Evolutionary conservation across 2,329 filamentous ascomycete species (phyloP), one percentile per base, ranked within the genome.

Genomic region (Pestalotiopsis sp.): DNA sequence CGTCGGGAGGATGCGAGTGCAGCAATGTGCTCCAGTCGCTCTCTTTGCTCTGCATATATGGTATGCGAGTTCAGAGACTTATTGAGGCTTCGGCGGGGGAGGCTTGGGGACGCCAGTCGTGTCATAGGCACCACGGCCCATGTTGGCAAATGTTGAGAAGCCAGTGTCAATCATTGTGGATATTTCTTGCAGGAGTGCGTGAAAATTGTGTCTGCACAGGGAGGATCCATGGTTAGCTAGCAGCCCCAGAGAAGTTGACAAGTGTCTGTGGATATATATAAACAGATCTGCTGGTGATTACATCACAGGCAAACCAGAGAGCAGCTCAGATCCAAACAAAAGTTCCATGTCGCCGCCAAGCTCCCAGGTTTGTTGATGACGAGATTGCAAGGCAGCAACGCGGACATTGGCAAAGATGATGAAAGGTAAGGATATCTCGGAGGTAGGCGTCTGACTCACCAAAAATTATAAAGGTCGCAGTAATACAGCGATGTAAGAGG

Each of bases 61-160:
- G 67, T 38, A 66, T 41, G 61, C 41, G 57, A 56, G 41, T 63
- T 31, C 27, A 23, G 31, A 65, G 64, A 65, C 68, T 78, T 78
- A 79, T 75, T 68, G 73, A 52, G 77, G 77, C 77, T 77, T 77
- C 20, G 77, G 77, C 67, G 77, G 76, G 39, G 77, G 76, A 68
- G 77, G 77, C 73, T 79, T 79, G 58, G 77, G 76, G 56, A 78
- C 77, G 69, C 77, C 77, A 61, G 77, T 79, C 69, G 77, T 79
- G 69, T 79, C 77, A 59, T 79, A 79, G 70, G 77, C 77, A 61
- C 77, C 77, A 58, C 77, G 77, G 71, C 77, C 77, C 77, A 79
- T 79, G 73, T 79, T 78, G 67, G 76, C 70, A 73, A 75, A 68
- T 49, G 58, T 73, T 71, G 72, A 73, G 65, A 72, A 70, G 63